Evolutionary conservation across 148 eudicot genomes (phyloP).

Genomic region (Polygonum aviculare): DNA sequence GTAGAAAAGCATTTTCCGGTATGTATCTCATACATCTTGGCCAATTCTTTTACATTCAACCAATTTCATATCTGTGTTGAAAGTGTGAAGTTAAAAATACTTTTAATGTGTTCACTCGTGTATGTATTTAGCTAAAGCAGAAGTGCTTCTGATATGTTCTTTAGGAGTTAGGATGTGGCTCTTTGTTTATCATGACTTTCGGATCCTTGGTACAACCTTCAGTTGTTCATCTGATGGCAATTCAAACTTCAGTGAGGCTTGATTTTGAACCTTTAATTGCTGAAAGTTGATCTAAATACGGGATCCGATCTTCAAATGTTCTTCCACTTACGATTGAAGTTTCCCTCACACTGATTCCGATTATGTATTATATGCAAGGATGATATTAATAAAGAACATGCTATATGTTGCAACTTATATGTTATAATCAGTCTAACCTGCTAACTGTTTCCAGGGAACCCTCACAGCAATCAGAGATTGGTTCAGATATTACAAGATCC

Average conservation of each 20-base stretch:
- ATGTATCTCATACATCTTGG: constrained; percentile 22
- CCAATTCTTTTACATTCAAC: neutral
- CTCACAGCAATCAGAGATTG: constrained; percentile 95
- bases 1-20: constrained; percentile 98
- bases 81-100: neutral
- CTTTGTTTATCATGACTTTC: neutral
- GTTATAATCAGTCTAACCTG: neutral
- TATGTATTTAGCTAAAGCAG: neutral
- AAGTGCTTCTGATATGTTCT: neutral
- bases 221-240: neutral
- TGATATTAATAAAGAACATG: neutral
- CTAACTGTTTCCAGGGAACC: constrained; percentile 50
- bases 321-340: neutral
- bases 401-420: neutral
- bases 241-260: neutral
- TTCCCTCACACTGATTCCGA: neutral
- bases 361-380: neutral
- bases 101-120: neutral
- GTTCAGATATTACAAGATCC: constrained; percentile 98
- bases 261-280: neutral
- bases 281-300: neutral
- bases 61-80: neutral
- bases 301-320: neutral
- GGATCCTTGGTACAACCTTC: neutral
- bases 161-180: neutral